phyloP scores from a whole-genome alignment of 345 rosid genomes.

The Clarkia xantiana region DNA sequence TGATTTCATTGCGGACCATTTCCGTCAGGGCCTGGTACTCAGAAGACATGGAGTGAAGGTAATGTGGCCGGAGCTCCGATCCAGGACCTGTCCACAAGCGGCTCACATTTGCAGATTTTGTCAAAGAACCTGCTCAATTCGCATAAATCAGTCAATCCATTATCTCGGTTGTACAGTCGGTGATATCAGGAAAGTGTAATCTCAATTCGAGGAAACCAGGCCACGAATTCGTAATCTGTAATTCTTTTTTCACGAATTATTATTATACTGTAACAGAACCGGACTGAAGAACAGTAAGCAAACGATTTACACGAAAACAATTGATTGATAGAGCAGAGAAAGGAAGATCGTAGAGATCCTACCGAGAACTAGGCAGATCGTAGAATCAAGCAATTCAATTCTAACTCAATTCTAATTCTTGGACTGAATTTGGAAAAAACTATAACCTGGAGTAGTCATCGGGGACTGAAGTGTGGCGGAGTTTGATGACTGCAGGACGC shows the following conservation, averaged over 20 bases:
- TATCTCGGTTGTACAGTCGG: background rate
- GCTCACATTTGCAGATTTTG: slow-evolving; percentile 32
- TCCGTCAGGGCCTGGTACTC: slow-evolving; percentile 49
- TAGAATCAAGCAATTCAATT: background rate
- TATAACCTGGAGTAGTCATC: slow-evolving; percentile 54
- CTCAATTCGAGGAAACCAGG: background rate
- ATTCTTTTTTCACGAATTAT: background rate
- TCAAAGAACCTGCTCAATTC: slow-evolving; percentile 35
- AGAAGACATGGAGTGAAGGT: slow-evolving; percentile 37
- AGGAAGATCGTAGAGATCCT: background rate
- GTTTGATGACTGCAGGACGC: slow-evolving; percentile 23
- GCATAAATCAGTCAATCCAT: background rate
- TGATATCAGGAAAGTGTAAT: background rate
- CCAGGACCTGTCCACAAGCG: slow-evolving; percentile 19
- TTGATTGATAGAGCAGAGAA: background rate
- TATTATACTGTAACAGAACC: background rate
- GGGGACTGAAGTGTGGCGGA: slow-evolving; percentile 23
- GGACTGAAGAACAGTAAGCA: background rate
- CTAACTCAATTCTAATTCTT: too few species aligned
- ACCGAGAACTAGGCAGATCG: background rate
- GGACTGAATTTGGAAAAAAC: too few species aligned
- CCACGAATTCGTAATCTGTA: background rate
- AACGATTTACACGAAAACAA: too few species aligned
- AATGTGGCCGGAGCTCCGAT: slow-evolving; percentile 37
- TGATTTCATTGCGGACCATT: slow-evolving; percentile 30